Conservation (phyloP, 2,329 filamentous ascomycete genomes). For the Sclerotinia glacialis region DNA sequence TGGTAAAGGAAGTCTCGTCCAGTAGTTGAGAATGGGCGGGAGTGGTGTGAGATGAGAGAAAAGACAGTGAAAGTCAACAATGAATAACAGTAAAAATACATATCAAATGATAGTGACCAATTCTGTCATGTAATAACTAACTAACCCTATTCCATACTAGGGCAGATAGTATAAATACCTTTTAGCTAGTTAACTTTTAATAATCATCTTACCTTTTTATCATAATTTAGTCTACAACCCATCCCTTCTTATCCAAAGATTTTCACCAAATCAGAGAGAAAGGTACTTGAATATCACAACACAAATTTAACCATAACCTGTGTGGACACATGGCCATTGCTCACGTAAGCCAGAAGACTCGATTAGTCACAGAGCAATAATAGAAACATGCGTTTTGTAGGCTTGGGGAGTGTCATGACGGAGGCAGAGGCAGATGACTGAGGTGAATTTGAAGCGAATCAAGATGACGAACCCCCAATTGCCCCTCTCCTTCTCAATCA, state of each 20-base stretch:
- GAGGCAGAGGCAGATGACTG: too few species aligned
- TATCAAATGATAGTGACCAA: background rate
- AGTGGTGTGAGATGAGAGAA: too few species aligned
- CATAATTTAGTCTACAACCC: too few species aligned
- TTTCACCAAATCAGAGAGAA: background rate
- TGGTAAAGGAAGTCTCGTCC: background rate
- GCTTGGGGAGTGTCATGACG: too few species aligned
- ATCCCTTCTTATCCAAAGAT: background rate
- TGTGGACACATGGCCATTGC: fast-evolving
- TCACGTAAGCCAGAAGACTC: fast-evolving
- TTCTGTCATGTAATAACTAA: too few species aligned
- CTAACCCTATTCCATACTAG: too few species aligned
- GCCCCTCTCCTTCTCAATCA: background rate
- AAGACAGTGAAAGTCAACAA: background rate
- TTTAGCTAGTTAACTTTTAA: too few species aligned
- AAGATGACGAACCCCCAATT: background rate
- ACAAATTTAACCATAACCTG: too few species aligned
- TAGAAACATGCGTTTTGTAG: background rate
- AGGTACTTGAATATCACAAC: too few species aligned
- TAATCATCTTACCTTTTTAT: too few species aligned
- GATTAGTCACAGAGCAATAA: background rate
- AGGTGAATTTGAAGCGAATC: background rate
- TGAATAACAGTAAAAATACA: background rate
- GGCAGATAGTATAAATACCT: too few species aligned
- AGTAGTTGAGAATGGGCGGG: background rate